Conservation (phyloP, 345 rosid species). For the Camelina neglecta region DNA sequence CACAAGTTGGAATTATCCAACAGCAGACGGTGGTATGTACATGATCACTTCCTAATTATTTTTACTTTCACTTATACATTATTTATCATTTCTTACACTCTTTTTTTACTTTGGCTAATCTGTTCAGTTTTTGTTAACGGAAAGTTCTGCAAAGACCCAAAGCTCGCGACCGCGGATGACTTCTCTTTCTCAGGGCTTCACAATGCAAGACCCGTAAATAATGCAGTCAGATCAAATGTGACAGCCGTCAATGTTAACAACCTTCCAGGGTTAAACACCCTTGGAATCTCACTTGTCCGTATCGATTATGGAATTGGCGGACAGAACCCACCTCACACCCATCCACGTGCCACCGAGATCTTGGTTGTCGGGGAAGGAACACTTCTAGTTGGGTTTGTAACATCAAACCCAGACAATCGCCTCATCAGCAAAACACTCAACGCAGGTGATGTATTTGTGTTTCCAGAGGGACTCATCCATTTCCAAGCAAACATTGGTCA, state of each 20-base stretch:
- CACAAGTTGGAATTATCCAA: too few species aligned
- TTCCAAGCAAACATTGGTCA: slow-evolving; percentile 12
- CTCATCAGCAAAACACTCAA: slow-evolving; percentile 32
- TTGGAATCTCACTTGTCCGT: slow-evolving; percentile 41
- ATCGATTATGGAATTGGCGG: slow-evolving; percentile 27
- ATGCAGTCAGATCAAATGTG: background rate
- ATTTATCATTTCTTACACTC: background rate
- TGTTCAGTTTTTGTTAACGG: slow-evolving; percentile 38
- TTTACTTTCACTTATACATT: background rate
- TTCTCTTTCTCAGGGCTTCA: slow-evolving; percentile 29
- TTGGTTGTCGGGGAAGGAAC: slow-evolving; percentile 29
- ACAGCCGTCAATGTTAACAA: slow-evolving; percentile 20
- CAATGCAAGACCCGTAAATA: background rate
- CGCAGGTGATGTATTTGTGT: slow-evolving; percentile 24
- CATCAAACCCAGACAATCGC: slow-evolving; percentile 34
- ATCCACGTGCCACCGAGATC: slow-evolving; percentile 47
- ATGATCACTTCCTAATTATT: background rate
- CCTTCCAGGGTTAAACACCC: slow-evolving; percentile 36
- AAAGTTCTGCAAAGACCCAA: slow-evolving; percentile 38
- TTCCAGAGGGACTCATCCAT: slow-evolving; percentile 36
- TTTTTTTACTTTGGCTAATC: background rate
- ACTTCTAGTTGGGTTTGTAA: slow-evolving; percentile 34
- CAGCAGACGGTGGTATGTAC: slow-evolving; percentile 1
- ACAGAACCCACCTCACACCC: slow-evolving; percentile 41
- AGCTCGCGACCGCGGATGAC: slow-evolving; percentile 21